Evolutionary conservation across 2,329 filamentous ascomycete species (phyloP).

Genomic region (Xylaria sp.): DNA sequence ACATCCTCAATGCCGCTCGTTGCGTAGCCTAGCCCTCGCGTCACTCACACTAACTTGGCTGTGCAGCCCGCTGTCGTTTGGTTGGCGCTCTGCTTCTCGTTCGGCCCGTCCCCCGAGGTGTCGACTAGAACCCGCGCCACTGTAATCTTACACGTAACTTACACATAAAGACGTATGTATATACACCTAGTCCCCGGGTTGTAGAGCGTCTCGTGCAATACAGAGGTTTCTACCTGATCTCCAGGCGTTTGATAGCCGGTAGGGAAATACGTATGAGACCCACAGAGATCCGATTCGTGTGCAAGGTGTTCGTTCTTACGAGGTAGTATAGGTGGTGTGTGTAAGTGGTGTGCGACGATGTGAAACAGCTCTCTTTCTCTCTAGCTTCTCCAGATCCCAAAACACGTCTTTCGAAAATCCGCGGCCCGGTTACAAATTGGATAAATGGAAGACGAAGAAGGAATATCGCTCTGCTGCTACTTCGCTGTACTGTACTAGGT

Average conservation of each 20-base stretch:
- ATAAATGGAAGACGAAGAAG: conserved; percentile 24
- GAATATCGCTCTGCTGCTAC: conserved; percentile 10
- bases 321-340: background rate
- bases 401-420: conserved; percentile 17
- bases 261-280: conserved; percentile 14
- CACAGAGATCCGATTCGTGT: conserved; percentile 3
- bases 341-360: conserved; percentile 9
- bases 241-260: conserved; percentile 24
- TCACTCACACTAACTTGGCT: conserved; percentile 1
- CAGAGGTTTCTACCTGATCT: conserved; percentile 6
- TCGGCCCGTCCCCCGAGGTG: background rate
- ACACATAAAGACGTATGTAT: conserved; percentile 18
- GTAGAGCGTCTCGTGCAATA: conserved; percentile 2
- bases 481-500: conserved; percentile 8
- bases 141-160: conserved; percentile 23
- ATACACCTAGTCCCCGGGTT: background rate
- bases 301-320: background rate
- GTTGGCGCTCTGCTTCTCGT: conserved; percentile 5
- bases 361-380: conserved; percentile 27
- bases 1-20: conserved; percentile 21
- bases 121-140: conserved; percentile 9
- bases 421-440: conserved; percentile 2
- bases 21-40: conserved; percentile 7
- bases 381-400: background rate
- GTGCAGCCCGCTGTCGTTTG: background rate